Percentiles rank a stretch among this genome's conserved stretches.
Conservation (phyloP, 768 basidiomycete species). For the Phanerochaete sordida region DNA sequence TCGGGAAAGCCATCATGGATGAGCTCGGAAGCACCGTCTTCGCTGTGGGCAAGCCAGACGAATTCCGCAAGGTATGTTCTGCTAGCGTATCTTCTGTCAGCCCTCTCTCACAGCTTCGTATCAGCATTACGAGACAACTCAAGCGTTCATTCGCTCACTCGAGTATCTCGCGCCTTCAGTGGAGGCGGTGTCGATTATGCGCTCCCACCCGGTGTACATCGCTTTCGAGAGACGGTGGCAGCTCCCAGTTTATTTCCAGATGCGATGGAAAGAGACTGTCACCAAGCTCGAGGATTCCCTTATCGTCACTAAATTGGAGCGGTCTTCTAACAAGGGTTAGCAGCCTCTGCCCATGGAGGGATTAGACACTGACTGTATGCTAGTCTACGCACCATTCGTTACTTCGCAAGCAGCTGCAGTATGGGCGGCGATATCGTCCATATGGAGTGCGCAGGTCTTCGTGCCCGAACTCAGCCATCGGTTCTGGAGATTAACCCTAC, state of each 20-base stretch:
- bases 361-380: background rate
- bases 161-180: conserved; percentile 81
- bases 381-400: conserved; percentile 38
- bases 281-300: conserved; percentile 70
- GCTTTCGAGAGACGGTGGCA: conserved; percentile 90
- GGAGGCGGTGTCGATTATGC: conserved; percentile 66
- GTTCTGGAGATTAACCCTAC: conserved; percentile 90
- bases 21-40: conserved; percentile 84
- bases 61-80: conserved; percentile 77
- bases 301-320: conserved; percentile 37
- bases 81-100: background rate
- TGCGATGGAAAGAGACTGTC: conserved; percentile 95
- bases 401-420: conserved; percentile 63
- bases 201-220: conserved; percentile 63
- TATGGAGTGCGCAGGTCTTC: conserved; percentile 87
- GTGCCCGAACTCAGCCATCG: conserved; percentile 77
- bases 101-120: background rate
- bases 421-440: conserved; percentile 69
- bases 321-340: conserved; percentile 39
- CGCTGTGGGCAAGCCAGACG: conserved; percentile 86
- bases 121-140: conserved; percentile 77
- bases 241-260: conserved; percentile 93
- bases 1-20: conserved; percentile 75
- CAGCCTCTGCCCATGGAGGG: background rate
- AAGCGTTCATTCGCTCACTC: conserved; percentile 76